These are phyloP conservation scores for Allantophomopsis lycopodina DNA, from an alignment of 2,329 filamentous ascomycete genomes.

Conservation along the genomic window DNA sequence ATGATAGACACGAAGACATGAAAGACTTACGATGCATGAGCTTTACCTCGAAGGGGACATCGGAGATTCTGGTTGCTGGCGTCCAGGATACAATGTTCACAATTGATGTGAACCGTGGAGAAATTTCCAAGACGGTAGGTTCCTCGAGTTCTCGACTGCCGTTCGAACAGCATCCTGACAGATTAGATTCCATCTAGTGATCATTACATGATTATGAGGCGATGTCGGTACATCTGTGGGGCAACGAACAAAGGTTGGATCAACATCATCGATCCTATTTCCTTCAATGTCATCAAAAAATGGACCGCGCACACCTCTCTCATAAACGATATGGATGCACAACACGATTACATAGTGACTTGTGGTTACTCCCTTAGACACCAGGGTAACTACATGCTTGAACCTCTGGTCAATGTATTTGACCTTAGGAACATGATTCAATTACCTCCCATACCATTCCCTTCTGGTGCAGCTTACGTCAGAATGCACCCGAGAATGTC, in stretches of 20 bases:
- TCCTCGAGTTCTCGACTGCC: too few relatives aligned
- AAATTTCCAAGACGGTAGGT: constrained; percentile 50
- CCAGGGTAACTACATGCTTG: constrained; percentile 66
- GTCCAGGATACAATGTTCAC: constrained; percentile 78
- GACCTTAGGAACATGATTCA: constrained; percentile 84
- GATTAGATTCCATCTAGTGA: constrained; percentile 52
- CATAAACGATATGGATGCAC: constrained; percentile 95
- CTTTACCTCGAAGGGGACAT: constrained; percentile 75
- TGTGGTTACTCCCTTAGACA: constrained; percentile 86
- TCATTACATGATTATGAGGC: constrained; percentile 86
- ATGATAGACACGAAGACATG: constrained; percentile 58
- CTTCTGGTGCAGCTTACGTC: constrained; percentile 84
- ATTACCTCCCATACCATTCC: constrained; percentile 82
- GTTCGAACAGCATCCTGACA: background rate
- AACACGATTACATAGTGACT: constrained; percentile 88
- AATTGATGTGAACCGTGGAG: constrained; percentile 55
- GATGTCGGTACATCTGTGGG: constrained; percentile 80
- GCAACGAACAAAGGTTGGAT: constrained; percentile 74
- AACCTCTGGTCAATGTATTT: constrained; percentile 90
- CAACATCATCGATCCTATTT: constrained; percentile 71
- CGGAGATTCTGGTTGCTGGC: constrained; percentile 77
- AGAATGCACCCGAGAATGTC: constrained; percentile 94
- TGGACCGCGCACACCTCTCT: constrained; percentile 85
- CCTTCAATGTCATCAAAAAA: constrained; percentile 64
- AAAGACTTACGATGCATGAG: constrained; percentile 86